Evolutionary conservation across 2,329 filamentous ascomycete genomes (phyloP).

Genomic region (Colletotrichum tropicicola): DNA sequence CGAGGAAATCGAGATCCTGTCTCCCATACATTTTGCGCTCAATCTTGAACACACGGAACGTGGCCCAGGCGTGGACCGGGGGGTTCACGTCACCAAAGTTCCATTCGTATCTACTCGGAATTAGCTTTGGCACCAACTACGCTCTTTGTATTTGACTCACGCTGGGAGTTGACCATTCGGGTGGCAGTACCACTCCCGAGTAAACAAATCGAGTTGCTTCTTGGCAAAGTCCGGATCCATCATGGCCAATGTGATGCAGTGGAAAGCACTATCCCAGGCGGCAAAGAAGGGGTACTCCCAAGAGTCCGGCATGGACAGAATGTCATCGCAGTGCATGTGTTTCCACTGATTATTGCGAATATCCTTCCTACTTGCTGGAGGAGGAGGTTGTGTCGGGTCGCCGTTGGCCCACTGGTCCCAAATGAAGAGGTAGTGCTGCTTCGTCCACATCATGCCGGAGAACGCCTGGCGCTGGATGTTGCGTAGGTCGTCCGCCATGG

Average conservation of each 20-base stretch:
- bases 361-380: slow-evolving; percentile 79
- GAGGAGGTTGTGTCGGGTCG: slow-evolving; percentile 87
- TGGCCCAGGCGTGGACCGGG: slow-evolving; percentile 95
- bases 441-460: slow-evolving; percentile 98
- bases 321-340: slow-evolving; percentile 93
- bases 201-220: slow-evolving; percentile 96
- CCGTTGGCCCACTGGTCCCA: slow-evolving; percentile 99
- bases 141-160: slow-evolving; percentile 52
- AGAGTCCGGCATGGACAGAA: slow-evolving; percentile 96
- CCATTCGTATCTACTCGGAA: slow-evolving; percentile 76
- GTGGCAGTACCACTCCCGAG: slow-evolving; percentile 98
- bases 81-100: slow-evolving; percentile 98
- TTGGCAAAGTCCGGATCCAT: slow-evolving; percentile 98
- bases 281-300: slow-evolving; percentile 99
- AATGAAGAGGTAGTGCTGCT: slow-evolving; percentile 95
- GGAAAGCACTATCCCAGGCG: slow-evolving; percentile 96
- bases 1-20: slow-evolving; percentile 93
- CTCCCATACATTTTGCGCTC: slow-evolving; percentile 96
- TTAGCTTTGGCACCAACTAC: slow-evolving; percentile 28
- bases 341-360: slow-evolving; percentile 92
- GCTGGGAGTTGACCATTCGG: slow-evolving; percentile 95
- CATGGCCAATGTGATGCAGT: slow-evolving; percentile 96
- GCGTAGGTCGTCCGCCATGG: slow-evolving; percentile 91
- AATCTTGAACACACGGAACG: slow-evolving; percentile 97
- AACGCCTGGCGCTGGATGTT: slow-evolving; percentile 96